Base-by-base conservation (phyloP, 2,329 filamentous ascomycete species). In the Colletotrichum paranaense region DNA sequence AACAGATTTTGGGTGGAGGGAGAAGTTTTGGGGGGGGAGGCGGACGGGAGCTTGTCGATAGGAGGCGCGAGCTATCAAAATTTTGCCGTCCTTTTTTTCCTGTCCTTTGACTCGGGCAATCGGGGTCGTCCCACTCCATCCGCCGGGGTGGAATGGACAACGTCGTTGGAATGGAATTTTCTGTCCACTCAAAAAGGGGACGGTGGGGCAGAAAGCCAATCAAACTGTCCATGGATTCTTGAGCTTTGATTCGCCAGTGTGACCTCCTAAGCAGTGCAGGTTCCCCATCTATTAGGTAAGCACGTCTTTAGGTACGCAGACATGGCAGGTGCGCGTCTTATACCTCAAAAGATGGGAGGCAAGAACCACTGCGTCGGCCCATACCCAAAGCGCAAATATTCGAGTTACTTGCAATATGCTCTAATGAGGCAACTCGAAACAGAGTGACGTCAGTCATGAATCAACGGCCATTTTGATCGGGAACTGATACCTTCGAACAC, bases 61-160 rank as follows among this genome's bases (percentile, higher is more conserved):
- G 63, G 63, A 59, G 63, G 26, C 30, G 52, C 52, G 4, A 66
- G 63, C 53, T 67, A 59, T 58, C 62, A 68, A 59, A 67, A 68
- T 63, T 67, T 67, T 67, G 63, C 53, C 32, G 4, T 46, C 32
- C n/a, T 53, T 63, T 52, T 53, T 63, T 26, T 53, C 9, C 11
- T 32, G n/a, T 46, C 28, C 60, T 49, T 62, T 63, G 60, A 63
- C 60, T 63, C 55, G 63, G 63, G 38, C 38, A 42, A 42, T 42
- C 38, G 38, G 38, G 63, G 30, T 66, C 22, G 24, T 16, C 5
- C 14, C 19, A n/a, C 53, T 22, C 63, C 63, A 46, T 24, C 26
- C 35, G 22, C 62, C 30, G 62, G 46, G 46, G 53, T 55, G 62
- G 62, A 63, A 53, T 26, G 62, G 19, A 46, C 62, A 55, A 63